Conservation (phyloP, 306 rosid genomes). For the Albizia julibrissin region DNA sequence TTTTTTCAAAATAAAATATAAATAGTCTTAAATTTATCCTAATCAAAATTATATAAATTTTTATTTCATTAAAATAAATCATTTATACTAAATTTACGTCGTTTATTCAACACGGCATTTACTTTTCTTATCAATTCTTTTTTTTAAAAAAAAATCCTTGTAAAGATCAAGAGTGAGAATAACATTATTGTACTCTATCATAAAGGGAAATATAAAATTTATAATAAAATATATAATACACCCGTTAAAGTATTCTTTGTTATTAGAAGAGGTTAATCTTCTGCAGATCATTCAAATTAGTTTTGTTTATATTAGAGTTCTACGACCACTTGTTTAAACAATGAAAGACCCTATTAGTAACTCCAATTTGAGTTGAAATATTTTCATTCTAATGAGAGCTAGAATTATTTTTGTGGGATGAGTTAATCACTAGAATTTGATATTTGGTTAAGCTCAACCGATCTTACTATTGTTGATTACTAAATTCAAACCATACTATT, state of each 20-base stretch:
- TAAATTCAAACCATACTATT: not conserved
- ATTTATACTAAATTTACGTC: not conserved
- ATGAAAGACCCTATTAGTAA: not conserved
- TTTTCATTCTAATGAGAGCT: not conserved
- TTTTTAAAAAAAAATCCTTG: too few species aligned
- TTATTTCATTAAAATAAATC: too few species aligned
- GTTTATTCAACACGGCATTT: not conserved
- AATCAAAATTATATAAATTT: too few species aligned
- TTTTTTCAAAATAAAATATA: too few species aligned
- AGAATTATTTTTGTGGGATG: not conserved
- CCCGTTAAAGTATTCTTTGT: too few species aligned
- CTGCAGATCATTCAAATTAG: not conserved
- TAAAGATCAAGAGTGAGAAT: too few species aligned
- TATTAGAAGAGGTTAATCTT: too few species aligned
- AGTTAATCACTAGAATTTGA: not conserved
- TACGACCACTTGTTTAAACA: not conserved
- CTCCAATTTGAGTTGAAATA: not conserved
- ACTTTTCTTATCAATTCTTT: not conserved
- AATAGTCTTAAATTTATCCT: too few species aligned
- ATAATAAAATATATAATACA: too few species aligned
- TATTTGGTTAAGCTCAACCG: not conserved
- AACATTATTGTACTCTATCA: too few species aligned
- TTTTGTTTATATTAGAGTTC: not conserved
- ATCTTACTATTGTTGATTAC: not conserved
- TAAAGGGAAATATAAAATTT: too few species aligned